Evolutionary conservation across 441 rosid genomes (phyloP).

Genomic region (Omphalea diandra): DNA sequence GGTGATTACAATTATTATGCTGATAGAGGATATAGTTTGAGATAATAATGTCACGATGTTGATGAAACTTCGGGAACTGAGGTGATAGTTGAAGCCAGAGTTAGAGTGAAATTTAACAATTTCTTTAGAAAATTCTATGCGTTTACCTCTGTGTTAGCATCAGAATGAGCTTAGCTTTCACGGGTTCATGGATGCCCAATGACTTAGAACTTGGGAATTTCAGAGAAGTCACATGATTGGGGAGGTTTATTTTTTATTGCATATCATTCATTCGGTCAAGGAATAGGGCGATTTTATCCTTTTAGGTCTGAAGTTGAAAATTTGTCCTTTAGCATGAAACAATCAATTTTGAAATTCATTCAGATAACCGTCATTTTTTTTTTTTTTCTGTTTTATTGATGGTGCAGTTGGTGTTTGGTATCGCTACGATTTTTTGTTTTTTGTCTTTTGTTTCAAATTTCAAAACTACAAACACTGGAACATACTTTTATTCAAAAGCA

Average conservation of each 20-base stretch:
- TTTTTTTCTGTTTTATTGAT: background rate
- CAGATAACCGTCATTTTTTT: background rate
- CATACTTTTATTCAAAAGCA: too few species aligned
- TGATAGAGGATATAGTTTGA: too few species aligned
- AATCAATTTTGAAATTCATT: background rate
- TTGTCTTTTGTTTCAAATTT: too few species aligned
- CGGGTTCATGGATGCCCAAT: background rate
- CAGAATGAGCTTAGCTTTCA: background rate
- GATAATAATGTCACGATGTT: too few species aligned
- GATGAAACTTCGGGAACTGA: too few species aligned
- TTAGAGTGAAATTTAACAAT: too few species aligned
- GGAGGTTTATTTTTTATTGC: background rate
- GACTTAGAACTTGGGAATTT: background rate
- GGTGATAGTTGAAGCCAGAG: too few species aligned
- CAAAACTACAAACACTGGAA: too few species aligned
- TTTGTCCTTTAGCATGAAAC: background rate
- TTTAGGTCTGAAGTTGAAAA: background rate
- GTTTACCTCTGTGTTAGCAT: background rate
- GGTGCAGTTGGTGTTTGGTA: too few species aligned
- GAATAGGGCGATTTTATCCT: background rate
- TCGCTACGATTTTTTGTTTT: too few species aligned
- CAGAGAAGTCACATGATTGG: background rate
- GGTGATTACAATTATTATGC: too few species aligned
- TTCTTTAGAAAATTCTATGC: too few species aligned
- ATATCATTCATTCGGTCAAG: background rate